A percentile compares a stretch with the other conserved stretches of the same genome.
Conservation (phyloP, 1,284 basidiomycete genomes). For the Trichosporon asahii region DNA sequence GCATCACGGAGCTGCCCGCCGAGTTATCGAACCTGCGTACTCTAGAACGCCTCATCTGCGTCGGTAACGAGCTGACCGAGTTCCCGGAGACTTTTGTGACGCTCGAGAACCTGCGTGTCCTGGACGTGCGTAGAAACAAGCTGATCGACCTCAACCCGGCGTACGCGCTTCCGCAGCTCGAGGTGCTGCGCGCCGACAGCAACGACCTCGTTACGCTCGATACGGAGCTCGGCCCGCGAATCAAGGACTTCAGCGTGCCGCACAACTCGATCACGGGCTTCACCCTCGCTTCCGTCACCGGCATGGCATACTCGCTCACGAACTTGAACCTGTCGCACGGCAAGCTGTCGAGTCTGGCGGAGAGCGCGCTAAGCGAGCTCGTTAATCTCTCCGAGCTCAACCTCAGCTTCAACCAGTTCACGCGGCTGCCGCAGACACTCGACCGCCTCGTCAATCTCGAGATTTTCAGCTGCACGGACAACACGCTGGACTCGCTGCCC, state of each 20-base stretch:
- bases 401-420: conserved; percentile 84
- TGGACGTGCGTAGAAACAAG: conserved; percentile 80
- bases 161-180: conserved; percentile 66
- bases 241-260: conserved; percentile 55
- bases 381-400: conserved; percentile 68
- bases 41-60: conserved; percentile 74
- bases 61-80: conserved; percentile 77
- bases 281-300: conserved; percentile 62
- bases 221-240: conserved; percentile 64
- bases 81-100: conserved; percentile 68
- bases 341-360: conserved; percentile 81
- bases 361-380: conserved; percentile 66
- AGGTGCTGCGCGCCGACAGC: conserved; percentile 70
- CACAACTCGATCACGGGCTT: conserved; percentile 63
- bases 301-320: conserved; percentile 66
- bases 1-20: conserved; percentile 74
- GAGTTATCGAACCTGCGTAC: conserved; percentile 69
- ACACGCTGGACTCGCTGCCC: conserved; percentile 76
- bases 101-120: conserved; percentile 63
- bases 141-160: conserved; percentile 71
- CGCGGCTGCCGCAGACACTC: conserved; percentile 75
- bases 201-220: conserved; percentile 77
- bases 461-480: conserved; percentile 81
- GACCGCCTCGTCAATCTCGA: conserved; percentile 69
- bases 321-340: conserved; percentile 84